These are phyloP conservation scores for Colletotrichum truncatum DNA, from an alignment of 2,329 filamentous ascomycete genomes.

Conservation along the genomic window DNA sequence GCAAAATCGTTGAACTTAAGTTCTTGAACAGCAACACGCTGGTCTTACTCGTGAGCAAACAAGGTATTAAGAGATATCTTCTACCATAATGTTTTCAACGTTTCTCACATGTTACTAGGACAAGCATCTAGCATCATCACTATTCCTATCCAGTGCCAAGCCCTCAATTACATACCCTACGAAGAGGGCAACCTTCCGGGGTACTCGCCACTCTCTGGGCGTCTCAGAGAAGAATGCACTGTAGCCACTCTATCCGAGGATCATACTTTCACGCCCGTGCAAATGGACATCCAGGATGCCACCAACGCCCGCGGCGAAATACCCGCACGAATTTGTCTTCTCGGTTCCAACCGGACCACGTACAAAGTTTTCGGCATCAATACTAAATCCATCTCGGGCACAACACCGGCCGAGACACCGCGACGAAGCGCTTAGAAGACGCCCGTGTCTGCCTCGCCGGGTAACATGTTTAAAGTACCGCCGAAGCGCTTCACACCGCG, in stretches of 20 bases:
- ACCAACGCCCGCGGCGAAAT: conserved; percentile 55
- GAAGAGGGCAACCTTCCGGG: conserved; percentile 32
- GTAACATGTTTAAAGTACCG: conserved; percentile 26
- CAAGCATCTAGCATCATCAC: conserved; percentile 38
- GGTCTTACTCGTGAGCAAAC: conserved; percentile 63
- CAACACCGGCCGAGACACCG: background rate
- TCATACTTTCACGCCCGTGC: conserved; percentile 49
- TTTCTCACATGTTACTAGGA: conserved; percentile 34
- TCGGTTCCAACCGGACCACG: conserved; percentile 56
- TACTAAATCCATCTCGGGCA: background rate
- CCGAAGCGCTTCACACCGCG: conserved; percentile 28
- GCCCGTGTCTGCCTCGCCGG: conserved; percentile 16
- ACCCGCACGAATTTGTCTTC: conserved; percentile 59
- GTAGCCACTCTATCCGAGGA: conserved; percentile 32
- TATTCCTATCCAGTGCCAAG: conserved; percentile 47
- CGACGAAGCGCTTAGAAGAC: conserved; percentile 16
- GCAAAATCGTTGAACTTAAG: conserved; percentile 68
- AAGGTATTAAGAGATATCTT: conserved; percentile 39
- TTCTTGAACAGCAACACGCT: conserved; percentile 72
- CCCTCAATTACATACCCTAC: conserved; percentile 48
- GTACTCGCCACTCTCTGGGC: background rate
- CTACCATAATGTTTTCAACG: background rate
- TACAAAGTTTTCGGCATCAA: conserved; percentile 57
- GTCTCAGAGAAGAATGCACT: background rate
- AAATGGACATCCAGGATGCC: conserved; percentile 61